Conservation (phyloP, 75 land plant genomes). For the Cryptomeria japonica region DNA sequence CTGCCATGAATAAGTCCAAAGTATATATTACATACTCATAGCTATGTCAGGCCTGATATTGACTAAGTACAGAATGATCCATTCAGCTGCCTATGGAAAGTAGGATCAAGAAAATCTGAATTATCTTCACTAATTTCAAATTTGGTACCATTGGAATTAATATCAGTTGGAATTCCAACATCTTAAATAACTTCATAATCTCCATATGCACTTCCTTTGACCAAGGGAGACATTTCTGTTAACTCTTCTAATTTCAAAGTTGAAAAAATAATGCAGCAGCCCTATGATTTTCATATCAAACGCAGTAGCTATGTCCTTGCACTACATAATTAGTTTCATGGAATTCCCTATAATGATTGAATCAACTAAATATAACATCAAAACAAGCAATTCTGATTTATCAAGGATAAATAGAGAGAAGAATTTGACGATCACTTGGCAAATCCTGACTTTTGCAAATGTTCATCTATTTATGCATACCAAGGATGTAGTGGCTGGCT, state of each 20-base stretch:
- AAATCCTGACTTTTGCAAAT: not conserved
- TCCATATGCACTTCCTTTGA: not conserved
- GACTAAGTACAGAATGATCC: not conserved
- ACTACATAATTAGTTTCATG: not conserved
- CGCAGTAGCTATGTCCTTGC: not conserved
- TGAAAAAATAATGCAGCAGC: not conserved
- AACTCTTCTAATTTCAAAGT: not conserved
- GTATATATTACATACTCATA: not conserved
- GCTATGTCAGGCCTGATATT: not conserved
- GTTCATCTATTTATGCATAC: not conserved
- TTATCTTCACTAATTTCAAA: not conserved
- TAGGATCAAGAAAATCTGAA: not conserved
- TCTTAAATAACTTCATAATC: not conserved
- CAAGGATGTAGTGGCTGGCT: not conserved
- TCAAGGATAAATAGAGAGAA: not conserved
- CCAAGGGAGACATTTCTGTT: not conserved
- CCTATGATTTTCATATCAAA: not conserved
- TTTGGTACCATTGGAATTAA: not conserved
- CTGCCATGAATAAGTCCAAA: not conserved
- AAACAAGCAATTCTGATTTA: not conserved
- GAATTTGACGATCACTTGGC: not conserved
- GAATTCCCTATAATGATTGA: not conserved
- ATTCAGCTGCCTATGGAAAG: not conserved
- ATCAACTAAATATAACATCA: not conserved
- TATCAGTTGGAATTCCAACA: not conserved